Conservation (phyloP, 805 yeast genomes). For the Ogataea haglerorum region DNA sequence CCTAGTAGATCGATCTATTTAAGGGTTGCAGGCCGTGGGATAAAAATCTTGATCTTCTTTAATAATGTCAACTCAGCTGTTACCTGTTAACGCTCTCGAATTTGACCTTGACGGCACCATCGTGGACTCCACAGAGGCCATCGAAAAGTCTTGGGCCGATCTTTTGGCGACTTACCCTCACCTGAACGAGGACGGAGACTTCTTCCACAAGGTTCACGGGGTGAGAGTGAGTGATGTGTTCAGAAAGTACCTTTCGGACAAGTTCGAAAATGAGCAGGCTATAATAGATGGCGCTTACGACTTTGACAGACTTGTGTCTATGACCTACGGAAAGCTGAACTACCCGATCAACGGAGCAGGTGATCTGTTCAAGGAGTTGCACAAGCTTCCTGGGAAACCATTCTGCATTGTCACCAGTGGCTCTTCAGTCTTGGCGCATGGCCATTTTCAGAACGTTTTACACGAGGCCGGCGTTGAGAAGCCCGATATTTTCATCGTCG, state of each 20-base stretch:
- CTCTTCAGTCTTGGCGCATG: conserved; percentile 68
- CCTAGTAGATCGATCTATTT: not conserved
- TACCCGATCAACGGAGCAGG: conserved; percentile 75
- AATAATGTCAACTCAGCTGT: not conserved
- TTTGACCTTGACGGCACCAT: conserved; percentile 89
- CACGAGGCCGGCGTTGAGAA: conserved; percentile 40
- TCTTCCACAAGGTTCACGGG: conserved; percentile 75
- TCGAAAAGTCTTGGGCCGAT: conserved; percentile 78
- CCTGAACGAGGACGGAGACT: conserved; percentile 37
- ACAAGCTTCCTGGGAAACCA: conserved; percentile 44
- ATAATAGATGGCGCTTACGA: conserved; percentile 17
- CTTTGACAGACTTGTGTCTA: conserved; percentile 68
- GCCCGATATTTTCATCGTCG: conserved; percentile 79
- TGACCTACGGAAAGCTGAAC: conserved; percentile 68
- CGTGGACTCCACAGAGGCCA: conserved; percentile 78
- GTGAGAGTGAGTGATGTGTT: conserved; percentile 79
- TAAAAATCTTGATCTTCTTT: not conserved
- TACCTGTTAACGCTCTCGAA: conserved; percentile 33
- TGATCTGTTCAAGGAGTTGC: conserved; percentile 52
- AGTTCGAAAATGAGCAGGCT: conserved; percentile 16
- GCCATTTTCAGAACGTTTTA: conserved; percentile 70
- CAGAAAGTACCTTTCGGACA: conserved; percentile 59
- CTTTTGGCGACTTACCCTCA: conserved; percentile 67
- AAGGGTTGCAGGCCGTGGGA: not conserved
- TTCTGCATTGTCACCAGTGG: conserved; percentile 93